These are phyloP conservation scores for Ophiocordyceps australis DNA, from an alignment of 2,329 filamentous ascomycete genomes.

Conservation along the genomic window DNA sequence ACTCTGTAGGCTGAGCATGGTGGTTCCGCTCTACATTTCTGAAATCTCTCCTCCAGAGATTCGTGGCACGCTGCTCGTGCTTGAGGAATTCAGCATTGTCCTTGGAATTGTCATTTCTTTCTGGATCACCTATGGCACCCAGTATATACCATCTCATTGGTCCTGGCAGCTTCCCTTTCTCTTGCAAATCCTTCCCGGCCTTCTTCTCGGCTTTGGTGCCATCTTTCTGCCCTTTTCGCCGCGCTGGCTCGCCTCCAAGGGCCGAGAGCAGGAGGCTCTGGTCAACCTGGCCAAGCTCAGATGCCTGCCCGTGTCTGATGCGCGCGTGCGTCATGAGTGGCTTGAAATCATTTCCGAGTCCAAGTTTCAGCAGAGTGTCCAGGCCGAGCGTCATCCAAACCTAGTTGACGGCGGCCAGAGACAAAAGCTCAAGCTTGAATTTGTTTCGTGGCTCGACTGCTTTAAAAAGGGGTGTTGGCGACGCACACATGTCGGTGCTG, in stretches of 20 bases:
- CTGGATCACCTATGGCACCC: slow-evolving; percentile 13
- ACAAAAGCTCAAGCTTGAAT: slow-evolving; percentile 22
- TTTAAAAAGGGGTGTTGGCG: slow-evolving; percentile 29
- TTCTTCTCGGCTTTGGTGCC: slow-evolving; percentile 8
- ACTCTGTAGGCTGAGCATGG: slow-evolving; percentile 10
- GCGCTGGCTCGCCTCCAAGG: slow-evolving; percentile 9
- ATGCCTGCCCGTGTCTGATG: slow-evolving; percentile 6
- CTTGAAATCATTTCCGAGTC: slow-evolving; percentile 9
- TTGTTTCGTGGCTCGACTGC: slow-evolving; percentile 28
- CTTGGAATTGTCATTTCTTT: slow-evolving; percentile 12
- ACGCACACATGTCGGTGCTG: slow-evolving; percentile 23
- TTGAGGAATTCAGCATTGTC: slow-evolving; percentile 17
- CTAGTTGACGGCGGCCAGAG: slow-evolving; percentile 14
- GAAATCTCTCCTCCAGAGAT: slow-evolving; percentile 28
- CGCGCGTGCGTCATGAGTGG: slow-evolving; percentile 7
- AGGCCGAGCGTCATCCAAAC: slow-evolving; percentile 13
- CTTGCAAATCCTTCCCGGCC: slow-evolving; percentile 10
- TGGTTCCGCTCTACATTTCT: slow-evolving; percentile 22
- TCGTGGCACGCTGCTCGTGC: slow-evolving; percentile 24
- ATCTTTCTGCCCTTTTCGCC: slow-evolving; percentile 10
- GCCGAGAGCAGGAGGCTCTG: slow-evolving; percentile 8
- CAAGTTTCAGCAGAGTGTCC: slow-evolving; percentile 8
- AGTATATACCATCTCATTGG: slow-evolving; percentile 8
- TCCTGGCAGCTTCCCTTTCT: slow-evolving; percentile 12
- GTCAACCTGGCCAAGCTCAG: slow-evolving; percentile 7